phyloP scores from a whole-genome alignment of 805 yeast genomes.

The Nematodospora valgi region DNA sequence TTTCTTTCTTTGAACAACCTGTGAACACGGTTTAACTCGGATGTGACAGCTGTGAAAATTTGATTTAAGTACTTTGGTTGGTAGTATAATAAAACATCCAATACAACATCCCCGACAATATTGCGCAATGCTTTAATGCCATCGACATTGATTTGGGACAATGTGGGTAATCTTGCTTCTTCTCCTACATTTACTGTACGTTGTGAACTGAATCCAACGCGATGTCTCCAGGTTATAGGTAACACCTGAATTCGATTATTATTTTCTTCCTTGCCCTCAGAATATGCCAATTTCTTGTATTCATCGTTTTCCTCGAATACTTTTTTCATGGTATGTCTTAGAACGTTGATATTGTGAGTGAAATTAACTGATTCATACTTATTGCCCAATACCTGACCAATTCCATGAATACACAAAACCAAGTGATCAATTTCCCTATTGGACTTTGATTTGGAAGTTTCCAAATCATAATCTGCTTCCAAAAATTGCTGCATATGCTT shows the following conservation, averaged over 20 bases:
- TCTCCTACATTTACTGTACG: conserved; percentile 39
- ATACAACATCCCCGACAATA: conserved; percentile 78
- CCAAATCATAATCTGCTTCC: conserved; percentile 48
- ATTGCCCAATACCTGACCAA: conserved; percentile 84
- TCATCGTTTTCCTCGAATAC: conserved; percentile 42
- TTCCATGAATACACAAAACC: conserved; percentile 89
- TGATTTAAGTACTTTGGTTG: conserved; percentile 64
- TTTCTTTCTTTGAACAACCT: conserved; percentile 55
- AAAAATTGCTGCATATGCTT: conserved; percentile 41
- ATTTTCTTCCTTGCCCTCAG: conserved; percentile 18
- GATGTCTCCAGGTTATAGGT: conserved; percentile 91
- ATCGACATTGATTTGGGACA: conserved; percentile 70
- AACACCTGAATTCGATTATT: conserved; percentile 75
- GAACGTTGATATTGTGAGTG: conserved; percentile 72
- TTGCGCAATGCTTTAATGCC: conserved; percentile 76
- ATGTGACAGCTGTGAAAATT: conserved; percentile 60
- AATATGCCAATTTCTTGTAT: conserved; percentile 36
- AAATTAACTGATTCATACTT: conserved; percentile 80
- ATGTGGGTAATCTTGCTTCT: conserved; percentile 49
- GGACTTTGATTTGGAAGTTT: conserved; percentile 17
- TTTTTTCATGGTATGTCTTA: conserved; percentile 56
- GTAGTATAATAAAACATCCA: conserved; percentile 78
- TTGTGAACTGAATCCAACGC: conserved; percentile 57
- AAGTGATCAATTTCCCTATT: conserved; percentile 53
- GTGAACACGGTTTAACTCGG: conserved; percentile 62